These are phyloP conservation scores for Grosmannia penicillata DNA, from an alignment of 2,329 filamentous ascomycete species.

Conservation along the genomic window DNA sequence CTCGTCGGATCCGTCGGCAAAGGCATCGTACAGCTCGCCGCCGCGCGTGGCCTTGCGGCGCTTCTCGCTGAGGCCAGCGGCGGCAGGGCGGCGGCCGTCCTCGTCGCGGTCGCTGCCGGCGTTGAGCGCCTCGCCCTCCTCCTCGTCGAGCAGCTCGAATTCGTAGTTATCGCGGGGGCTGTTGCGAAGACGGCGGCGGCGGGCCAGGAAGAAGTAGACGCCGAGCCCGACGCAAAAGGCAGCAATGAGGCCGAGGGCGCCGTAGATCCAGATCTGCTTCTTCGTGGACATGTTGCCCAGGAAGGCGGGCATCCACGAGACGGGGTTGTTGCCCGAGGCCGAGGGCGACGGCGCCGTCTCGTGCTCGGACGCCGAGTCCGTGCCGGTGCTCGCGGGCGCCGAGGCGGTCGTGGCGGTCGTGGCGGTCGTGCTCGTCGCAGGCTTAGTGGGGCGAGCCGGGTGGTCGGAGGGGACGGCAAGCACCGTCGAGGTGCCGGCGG, in stretches of 20 bases:
- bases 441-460: too few relatives aligned
- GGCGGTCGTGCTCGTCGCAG: too few relatives aligned
- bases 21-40: constrained; percentile 92
- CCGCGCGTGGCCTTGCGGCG: constrained; percentile 42
- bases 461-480: too few relatives aligned
- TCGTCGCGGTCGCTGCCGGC: constrained; percentile 14
- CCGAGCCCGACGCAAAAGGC: constrained; percentile 70
- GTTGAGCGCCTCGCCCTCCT: constrained; percentile 48
- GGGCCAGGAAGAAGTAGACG: constrained; percentile 68
- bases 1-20: constrained; percentile 72
- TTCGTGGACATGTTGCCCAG: constrained; percentile 76
- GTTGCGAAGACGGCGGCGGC: constrained; percentile 61
- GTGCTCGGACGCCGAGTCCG: constrained; percentile 13
- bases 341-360: constrained; percentile 16
- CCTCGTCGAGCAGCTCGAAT: constrained; percentile 81
- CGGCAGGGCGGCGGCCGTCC: neutral
- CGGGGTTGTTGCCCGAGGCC: constrained; percentile 27
- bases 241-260: constrained; percentile 67
- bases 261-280: constrained; percentile 90
- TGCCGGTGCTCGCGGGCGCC: constrained; percentile 15
- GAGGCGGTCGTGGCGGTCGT: constrained; percentile 21
- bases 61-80: constrained; percentile 20
- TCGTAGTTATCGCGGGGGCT: constrained; percentile 73
- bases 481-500: too few relatives aligned
- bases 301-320: constrained; percentile 67